These are phyloP conservation scores for Suillus subluteus DNA, from an alignment of 768 basidiomycete genomes.

Conservation along the genomic window DNA sequence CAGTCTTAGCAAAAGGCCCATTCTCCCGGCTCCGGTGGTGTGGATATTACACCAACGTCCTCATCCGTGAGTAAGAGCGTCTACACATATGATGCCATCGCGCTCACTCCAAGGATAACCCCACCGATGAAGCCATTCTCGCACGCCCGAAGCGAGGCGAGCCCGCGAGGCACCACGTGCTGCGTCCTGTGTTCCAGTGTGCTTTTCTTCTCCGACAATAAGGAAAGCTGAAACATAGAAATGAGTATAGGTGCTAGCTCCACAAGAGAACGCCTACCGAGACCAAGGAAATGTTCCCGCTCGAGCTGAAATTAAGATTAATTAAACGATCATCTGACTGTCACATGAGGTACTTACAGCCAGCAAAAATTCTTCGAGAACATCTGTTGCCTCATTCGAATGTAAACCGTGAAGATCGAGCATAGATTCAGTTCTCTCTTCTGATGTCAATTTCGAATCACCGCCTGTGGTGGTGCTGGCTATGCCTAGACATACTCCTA, in stretches of 20 bases:
- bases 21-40: conserved; percentile 3
- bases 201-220: conserved; percentile 95
- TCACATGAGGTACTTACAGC: conserved; percentile 58
- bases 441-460: conserved; percentile 63
- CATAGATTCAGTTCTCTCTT: conserved; percentile 88
- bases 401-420: conserved; percentile 94
- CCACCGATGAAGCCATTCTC: conserved; percentile 92
- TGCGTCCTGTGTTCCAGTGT: conserved; percentile 88
- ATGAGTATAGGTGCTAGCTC: conserved; percentile 13
- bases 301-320: conserved; percentile 61
- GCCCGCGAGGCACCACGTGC: conserved; percentile 81
- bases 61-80: conserved; percentile 73
- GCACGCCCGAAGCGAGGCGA: conserved; percentile 83
- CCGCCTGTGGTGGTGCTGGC: conserved; percentile 60
- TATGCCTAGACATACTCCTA: conserved; percentile 89
- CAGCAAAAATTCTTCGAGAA: conserved; percentile 86
- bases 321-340: conserved; percentile 16
- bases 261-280: conserved; percentile 53
- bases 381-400: conserved; percentile 89
- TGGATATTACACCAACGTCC: not conserved
- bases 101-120: conserved; percentile 96
- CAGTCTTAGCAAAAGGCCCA: conserved; percentile 11
- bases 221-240: conserved; percentile 63
- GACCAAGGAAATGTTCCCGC: conserved; percentile 83
- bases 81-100: conserved; percentile 89